Percentiles rank a stretch among this genome's conserved stretches.
phyloP scores from a whole-genome alignment of 1,139 yeast species.

The Nadsonia commutata region DNA sequence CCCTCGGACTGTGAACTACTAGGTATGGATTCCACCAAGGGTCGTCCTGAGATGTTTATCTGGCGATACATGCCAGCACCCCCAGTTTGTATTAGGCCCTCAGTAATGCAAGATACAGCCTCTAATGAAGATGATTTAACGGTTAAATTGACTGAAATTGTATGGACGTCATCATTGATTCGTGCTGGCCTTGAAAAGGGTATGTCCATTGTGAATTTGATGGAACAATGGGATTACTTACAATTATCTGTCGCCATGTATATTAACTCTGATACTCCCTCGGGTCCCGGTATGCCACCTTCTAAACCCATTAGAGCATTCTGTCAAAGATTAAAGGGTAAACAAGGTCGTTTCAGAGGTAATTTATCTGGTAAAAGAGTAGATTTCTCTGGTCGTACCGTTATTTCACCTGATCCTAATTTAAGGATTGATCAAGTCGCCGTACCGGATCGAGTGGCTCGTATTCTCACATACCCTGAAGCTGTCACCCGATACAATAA shows the following conservation, averaged over 20 bases:
- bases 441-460: conserved; percentile 94
- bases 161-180: conserved; percentile 86
- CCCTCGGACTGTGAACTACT: conserved; percentile 85
- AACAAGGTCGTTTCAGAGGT: conserved; percentile 98
- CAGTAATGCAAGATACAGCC: conserved; percentile 88
- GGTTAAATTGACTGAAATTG: conserved; percentile 89
- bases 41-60: conserved; percentile 90
- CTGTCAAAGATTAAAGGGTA: conserved; percentile 95
- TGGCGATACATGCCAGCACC: conserved; percentile 99
- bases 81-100: conserved; percentile 96
- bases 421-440: conserved; percentile 92
- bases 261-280: conserved; percentile 78
- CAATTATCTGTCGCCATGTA: conserved; percentile 95
- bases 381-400: conserved; percentile 96
- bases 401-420: conserved; percentile 97
- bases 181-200: conserved; percentile 93
- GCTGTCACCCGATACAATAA: conserved; percentile 80
- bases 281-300: conserved; percentile 31
- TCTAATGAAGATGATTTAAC: conserved; percentile 96
- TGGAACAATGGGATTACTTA: conserved; percentile 98
- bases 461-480: conserved; percentile 91
- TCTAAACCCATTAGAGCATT: conserved; percentile 86
- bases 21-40: conserved; percentile 78
- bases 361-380: conserved; percentile 97
- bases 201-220: conserved; percentile 74